A percentile compares a stretch with the other conserved stretches of the same genome.
Conservation (phyloP, 176 grass and related monocot species). For the Triticum turgidum region DNA sequence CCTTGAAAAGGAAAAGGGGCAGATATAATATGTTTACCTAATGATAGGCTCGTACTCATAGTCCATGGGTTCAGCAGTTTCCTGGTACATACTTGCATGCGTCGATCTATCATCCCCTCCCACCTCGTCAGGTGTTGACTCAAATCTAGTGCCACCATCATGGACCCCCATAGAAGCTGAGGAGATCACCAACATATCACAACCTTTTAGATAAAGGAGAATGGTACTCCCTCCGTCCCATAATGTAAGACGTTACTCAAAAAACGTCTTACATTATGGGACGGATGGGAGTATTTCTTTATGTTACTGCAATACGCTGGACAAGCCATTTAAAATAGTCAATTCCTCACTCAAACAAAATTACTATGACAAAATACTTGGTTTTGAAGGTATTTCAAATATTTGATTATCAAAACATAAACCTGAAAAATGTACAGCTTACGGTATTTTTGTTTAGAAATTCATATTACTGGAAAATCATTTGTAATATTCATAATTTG, state of each 20-base stretch:
- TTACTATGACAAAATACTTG: not conserved
- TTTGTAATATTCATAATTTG: not conserved
- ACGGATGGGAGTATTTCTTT: not conserved
- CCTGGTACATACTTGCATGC: not conserved
- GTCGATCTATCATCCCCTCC: not conserved
- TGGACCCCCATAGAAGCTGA: not conserved
- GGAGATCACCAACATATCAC: not conserved
- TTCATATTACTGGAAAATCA: not conserved
- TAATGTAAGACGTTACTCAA: no score
- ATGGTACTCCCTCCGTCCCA: not conserved
- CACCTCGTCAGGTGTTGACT: not conserved
- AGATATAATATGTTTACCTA: not conserved
- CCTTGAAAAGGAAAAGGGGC: not conserved
- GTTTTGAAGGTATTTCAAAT: not conserved
- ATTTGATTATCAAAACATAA: not conserved
- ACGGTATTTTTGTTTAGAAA: not conserved
- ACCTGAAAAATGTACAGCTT: not conserved
- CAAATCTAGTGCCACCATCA: rapidly evolving
- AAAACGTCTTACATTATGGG: no score
- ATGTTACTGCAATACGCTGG: not conserved
- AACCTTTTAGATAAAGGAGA: not conserved
- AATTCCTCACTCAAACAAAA: not conserved
- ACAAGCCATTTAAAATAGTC: not conserved
- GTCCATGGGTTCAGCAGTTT: not conserved
- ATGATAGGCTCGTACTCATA: not conserved